Base-by-base conservation (phyloP, 2,329 filamentous ascomycete species). In the Paecilomyces sp. region DNA sequence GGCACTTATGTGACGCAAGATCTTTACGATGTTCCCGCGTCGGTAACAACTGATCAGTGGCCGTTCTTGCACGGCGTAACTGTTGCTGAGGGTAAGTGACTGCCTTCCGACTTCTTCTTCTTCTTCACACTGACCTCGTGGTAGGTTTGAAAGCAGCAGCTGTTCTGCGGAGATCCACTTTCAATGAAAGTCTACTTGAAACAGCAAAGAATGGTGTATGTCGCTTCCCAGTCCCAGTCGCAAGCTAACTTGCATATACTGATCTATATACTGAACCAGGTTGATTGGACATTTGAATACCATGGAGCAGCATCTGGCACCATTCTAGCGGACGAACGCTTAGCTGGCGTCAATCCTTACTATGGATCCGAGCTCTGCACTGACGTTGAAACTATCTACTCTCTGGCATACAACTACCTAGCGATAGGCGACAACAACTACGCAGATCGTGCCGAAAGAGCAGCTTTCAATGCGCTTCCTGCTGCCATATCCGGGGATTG, bases 391-490 rank as follows among this genome's bases (percentile, higher is more conserved):
- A 76, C 76, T 0, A 81, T 82, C 67, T 83, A 78, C 68, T 82
- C 80, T 0, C 67, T 82, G 24, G 74, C 72, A 30, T 83, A 82
- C 59, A 70, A 82, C n/a, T 83, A 83, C 64, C 78, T 79, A 55
- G 70, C 76, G 3, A 63, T 81, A 3, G 81, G 81, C 0, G 74
- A 77, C 57, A 73, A 74, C 31, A 62, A 70, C 13, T 82, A 79
- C 62, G 83, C 82, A 2, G 82, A 85, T 64, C 71, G 75, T n/a
- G 75, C 76, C 7, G 83, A 85, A 63, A 68, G 76, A 9, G 75
- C 79, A 7, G 80, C 82, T 3, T 85, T 83, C 73, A 85, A 85
- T 62, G 80, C 81, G 1, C 67, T 85, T 2, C 82, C 83, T 0
- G 80, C 75, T 3, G 79, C 79, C 62, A 66, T 84, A 30, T 79